Evolutionary conservation across 2,329 filamentous ascomycete genomes (phyloP).

Genomic region (Dothistroma pini): DNA sequence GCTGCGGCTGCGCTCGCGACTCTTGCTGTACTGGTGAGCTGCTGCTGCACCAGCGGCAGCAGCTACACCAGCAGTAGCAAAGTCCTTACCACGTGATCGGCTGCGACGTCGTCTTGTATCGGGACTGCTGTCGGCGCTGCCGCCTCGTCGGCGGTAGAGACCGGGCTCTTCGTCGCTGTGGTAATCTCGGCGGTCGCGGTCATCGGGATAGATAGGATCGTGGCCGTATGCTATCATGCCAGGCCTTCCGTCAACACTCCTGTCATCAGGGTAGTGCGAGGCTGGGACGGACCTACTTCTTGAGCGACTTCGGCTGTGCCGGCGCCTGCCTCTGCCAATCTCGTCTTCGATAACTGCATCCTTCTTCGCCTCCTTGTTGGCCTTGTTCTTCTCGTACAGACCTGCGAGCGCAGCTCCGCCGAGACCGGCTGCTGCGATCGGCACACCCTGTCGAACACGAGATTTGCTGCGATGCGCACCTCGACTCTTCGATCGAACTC

Average conservation of each 20-base stretch:
- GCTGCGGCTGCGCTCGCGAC: conserved; percentile 54
- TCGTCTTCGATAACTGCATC: conserved; percentile 38
- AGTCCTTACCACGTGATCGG: conserved; percentile 46
- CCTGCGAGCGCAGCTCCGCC: conserved; percentile 59
- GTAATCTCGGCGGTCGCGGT: conserved; percentile 38
- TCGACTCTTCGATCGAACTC: conserved; percentile 56
- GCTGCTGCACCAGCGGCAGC: conserved; percentile 56
- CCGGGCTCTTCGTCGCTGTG: conserved; percentile 41
- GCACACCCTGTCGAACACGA: conserved; percentile 54
- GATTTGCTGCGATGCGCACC: conserved; percentile 53
- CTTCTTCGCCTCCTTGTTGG: conserved; percentile 54
- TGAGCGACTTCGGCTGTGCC: conserved; percentile 31
- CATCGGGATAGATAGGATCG: conserved; percentile 58
- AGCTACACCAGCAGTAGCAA: conserved; percentile 55
- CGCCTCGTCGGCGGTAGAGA: conserved; percentile 41
- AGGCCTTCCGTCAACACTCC: conserved; percentile 45
- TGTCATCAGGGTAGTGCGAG: conserved; percentile 37
- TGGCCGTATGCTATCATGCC: conserved; percentile 62
- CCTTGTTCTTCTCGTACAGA: conserved; percentile 61
- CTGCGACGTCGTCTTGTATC: conserved; percentile 36
- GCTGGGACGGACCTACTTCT: conserved; percentile 45
- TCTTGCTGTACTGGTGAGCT: conserved; percentile 55
- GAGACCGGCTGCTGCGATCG: conserved; percentile 58
- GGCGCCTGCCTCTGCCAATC: conserved; percentile 28
- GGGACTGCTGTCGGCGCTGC: conserved; percentile 40